phyloP scores from a whole-genome alignment of 805 yeast species.

The Wickerhamiella galacta region DNA sequence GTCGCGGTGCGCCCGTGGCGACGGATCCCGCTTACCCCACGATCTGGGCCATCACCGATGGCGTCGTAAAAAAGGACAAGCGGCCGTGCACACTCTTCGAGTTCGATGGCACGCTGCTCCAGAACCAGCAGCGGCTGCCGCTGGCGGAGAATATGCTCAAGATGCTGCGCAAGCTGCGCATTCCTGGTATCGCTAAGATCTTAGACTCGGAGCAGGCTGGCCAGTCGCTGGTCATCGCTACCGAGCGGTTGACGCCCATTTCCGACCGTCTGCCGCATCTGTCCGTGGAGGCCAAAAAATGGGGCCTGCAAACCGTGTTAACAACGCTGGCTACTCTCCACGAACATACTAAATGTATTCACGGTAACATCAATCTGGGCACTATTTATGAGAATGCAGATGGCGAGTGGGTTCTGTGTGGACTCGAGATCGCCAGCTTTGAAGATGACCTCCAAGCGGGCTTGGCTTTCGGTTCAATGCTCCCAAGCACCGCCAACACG shows the following conservation, averaged over 20 bases:
- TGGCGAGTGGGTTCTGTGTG: constrained; percentile 78
- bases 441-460: constrained; percentile 28
- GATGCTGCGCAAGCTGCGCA: constrained; percentile 38
- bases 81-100: constrained; percentile 47
- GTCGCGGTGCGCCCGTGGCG: constrained; percentile 17
- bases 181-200: constrained; percentile 52
- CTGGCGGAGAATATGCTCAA: constrained; percentile 31
- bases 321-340: constrained; percentile 42
- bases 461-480: constrained; percentile 23
- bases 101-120: constrained; percentile 31
- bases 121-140: constrained; percentile 19
- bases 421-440: constrained; percentile 52
- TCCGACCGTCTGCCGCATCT: constrained; percentile 23
- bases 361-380: constrained; percentile 42
- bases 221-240: constrained; percentile 37
- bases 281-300: constrained; percentile 24
- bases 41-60: constrained; percentile 52
- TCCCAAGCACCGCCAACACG: constrained; percentile 22
- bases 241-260: constrained; percentile 51
- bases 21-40: constrained; percentile 22
- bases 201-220: constrained; percentile 53
- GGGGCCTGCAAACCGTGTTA: constrained; percentile 42
- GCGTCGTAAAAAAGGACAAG: constrained; percentile 30
- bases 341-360: constrained; percentile 36
- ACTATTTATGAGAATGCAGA: constrained; percentile 46